phyloP scores from a whole-genome alignment of 176 grass and related monocot genomes.

The bread wheat (Triticum aestivum) region IWGSC_CS_RefSeq_v2.1 NC_057796.1:343262133-343262632 shows the following conservation, averaged over 20 bases:
- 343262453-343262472: neutral
- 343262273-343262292: neutral
- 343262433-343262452: neutral
- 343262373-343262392: neutral
- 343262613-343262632: neutral
- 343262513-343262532: neutral
- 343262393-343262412: constrained; percentile 2
- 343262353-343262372: neutral
- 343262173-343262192: neutral
- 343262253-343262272: neutral
- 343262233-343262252: constrained; percentile 1
- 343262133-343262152: neutral
- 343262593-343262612: too few species aligned
- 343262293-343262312: neutral
- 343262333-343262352: neutral
- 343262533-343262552: neutral
- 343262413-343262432: neutral
- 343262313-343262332: neutral
- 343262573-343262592: neutral
- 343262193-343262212: neutral
- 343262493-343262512: neutral
- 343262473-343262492: neutral
- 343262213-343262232: constrained; percentile 12
- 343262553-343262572: constrained; percentile 7
- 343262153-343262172: neutral